phyloP scores from a whole-genome alignment of 2,329 filamentous ascomycete species.

The Karstenula rhodostoma region DNA sequence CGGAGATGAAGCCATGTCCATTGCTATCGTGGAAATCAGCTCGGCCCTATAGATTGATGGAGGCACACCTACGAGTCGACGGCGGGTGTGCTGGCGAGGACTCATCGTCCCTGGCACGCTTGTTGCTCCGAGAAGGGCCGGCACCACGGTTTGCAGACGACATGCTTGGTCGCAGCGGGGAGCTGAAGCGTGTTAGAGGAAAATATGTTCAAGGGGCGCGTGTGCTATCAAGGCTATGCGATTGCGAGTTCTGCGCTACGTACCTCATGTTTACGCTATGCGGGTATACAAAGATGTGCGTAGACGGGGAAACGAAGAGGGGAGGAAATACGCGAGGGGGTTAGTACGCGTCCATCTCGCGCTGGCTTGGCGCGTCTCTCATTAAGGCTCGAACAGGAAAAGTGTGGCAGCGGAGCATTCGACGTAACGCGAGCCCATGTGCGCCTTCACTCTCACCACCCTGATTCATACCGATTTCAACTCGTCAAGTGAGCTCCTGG shows the following conservation, averaged over 20 bases:
- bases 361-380: constrained; percentile 18
- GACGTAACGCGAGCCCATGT: neutral
- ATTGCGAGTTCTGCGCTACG: constrained; percentile 11
- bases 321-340: constrained; percentile 15
- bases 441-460: neutral
- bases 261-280: constrained; percentile 33
- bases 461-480: neutral
- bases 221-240: constrained; percentile 3
- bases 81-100: constrained; percentile 67
- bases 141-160: constrained; percentile 83
- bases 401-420: constrained; percentile 1
- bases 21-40: constrained; percentile 52
- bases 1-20: constrained; percentile 63
- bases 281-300: constrained; percentile 12
- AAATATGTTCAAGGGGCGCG: constrained; percentile 30
- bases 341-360: constrained; percentile 18
- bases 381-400: constrained; percentile 17
- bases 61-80: constrained; percentile 67
- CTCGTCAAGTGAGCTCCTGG: neutral
- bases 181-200: constrained; percentile 62
- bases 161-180: constrained; percentile 81
- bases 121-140: constrained; percentile 66
- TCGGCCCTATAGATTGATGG: constrained; percentile 13
- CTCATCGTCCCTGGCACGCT: constrained; percentile 71
- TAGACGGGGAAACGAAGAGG: constrained; percentile 12